A percentile compares a stretch with the other conserved stretches of the same genome.
phyloP scores from a whole-genome alignment of 176 grass and related monocot species.

The Triticum urartu region DNA sequence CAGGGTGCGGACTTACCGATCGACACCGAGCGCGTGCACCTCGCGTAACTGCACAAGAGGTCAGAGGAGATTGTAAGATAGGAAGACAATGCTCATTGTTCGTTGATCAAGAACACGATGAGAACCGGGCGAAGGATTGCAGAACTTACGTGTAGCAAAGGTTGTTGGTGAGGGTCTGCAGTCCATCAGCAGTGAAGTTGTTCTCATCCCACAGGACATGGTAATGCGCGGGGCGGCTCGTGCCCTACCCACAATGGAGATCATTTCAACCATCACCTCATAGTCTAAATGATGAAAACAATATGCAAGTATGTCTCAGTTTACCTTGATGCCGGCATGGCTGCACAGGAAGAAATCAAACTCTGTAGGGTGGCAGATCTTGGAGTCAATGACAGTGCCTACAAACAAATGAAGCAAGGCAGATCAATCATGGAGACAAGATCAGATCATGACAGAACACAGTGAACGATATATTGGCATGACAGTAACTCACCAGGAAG shows the following conservation, averaged over 20 bases:
- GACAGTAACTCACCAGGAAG: constrained; percentile 55
- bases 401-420: background rate
- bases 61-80: constrained; percentile 17
- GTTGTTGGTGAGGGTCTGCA: constrained; percentile 90
- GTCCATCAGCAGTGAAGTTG: constrained; percentile 74
- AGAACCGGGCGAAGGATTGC: background rate
- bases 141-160: constrained; percentile 84
- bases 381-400: constrained; percentile 90
- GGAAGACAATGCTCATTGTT: background rate
- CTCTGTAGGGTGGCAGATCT: constrained; percentile 92
- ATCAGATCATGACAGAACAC: constrained; percentile 2
- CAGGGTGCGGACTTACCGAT: constrained; percentile 49
- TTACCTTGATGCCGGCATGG: constrained; percentile 87
- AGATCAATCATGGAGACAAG: background rate
- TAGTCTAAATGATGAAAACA: background rate
- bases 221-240: constrained; percentile 91
- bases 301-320: background rate
- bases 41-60: constrained; percentile 54
- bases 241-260: constrained; percentile 45
- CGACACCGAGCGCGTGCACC: constrained; percentile 87
- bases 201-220: constrained; percentile 97
- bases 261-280: background rate
- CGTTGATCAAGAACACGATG: background rate
- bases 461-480: background rate
- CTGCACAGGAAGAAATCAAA: constrained; percentile 95